Base-by-base conservation (phyloP, 2,329 filamentous ascomycete species). In the Nemania sp. region DNA sequence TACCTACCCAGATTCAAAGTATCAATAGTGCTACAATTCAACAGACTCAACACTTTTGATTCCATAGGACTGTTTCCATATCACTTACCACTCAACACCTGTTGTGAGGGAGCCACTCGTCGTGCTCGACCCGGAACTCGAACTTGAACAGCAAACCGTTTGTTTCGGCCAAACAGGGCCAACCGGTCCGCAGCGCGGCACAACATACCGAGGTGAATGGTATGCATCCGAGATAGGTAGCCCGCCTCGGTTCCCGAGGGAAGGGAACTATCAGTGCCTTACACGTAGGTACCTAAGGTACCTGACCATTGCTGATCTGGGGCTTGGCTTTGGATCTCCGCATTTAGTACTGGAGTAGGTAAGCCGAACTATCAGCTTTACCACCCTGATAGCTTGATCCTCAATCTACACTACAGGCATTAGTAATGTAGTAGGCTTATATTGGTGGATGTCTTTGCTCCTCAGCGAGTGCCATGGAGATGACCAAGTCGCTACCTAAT, bases 81-180 rank as follows among this genome's bases (percentile, higher is more conserved):
- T 20, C 7, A 32, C 29, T 53, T 10, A 39, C 56, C 12, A 51
- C 20, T 10, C n/a, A n/a, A n/a, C n/a, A n/a, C n/a, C n/a, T n/a
- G n/a, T n/a, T n/a, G 29, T 17, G 37, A 29, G 53, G 39, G 39
- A 53, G 50, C 53, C 25, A 32, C 20, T 35, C 25, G 39, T 37
- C 9, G 39, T 18, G 12, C 13, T 47, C 35, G 43, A 32, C 17
- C 15, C 18, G 37, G 54, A 42, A 53, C 54, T 42, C 34, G 40
- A 35, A 15, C 34, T 42, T n/a, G 25, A 39, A 13, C 35, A 17
- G 21, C 54, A 61, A 61, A 61, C 54, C 5, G 49, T 57, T 54
- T 61, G 43, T 35, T 34, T 15, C 37, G 3, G 11, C 43, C 17
- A 61, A 39, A 35, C 53, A 57, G 48, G 48, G n/a, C 48, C 37